Base-by-base conservation (phyloP, 2,329 filamentous ascomycete species). In the Microthyrium microscopicum region DNA sequence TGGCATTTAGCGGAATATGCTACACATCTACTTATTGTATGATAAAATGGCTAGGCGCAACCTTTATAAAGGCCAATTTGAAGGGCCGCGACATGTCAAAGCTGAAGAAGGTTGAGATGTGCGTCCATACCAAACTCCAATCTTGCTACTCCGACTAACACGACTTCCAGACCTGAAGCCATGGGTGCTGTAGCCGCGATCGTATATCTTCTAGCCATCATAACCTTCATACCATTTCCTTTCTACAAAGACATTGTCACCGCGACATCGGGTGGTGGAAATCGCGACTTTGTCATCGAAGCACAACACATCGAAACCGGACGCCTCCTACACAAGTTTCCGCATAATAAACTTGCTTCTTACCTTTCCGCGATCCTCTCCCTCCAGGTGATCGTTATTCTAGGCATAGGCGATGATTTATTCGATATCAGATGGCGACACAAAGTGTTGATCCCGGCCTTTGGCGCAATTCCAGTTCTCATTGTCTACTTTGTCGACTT, bases 401-500 rank as follows among this genome's bases (percentile, higher is more conserved):
- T 98, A 21, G 89, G 89, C 35, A 77, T 98, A 39, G 81, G 83
- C 43, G 89, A 98, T 57, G 89, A 98, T 57, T 70, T 94, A 33
- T 93, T 98, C 57, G 89, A 98, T 55, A 93, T 98, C 49, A 74
- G 89, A 51, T 98, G 89, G 89, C 78, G 89, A 34, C 87, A 98
- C 67, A 98, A 98, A 62, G 84, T 94, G 58, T 80, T 94, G 62
- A 94, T 98, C 46, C 89, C 89, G 5, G 89, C 83, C 38, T 79
- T 98, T 46, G 85, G 85, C 37, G 78, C 83, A 29, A 82, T 95
- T 39, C 89, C 89, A 12, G 77, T 95, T 56, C 74, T 98, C 8
- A 81, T 92, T 41, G 79, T 98, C 46, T 98, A 98, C 66, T 93
- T 93, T 60, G 84, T 95, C 55, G 87, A 95, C 58, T 98, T 95